These are phyloP conservation scores for Lupinus albus DNA, from an alignment of 306 rosid species.

Conservation along the genomic window DNA sequence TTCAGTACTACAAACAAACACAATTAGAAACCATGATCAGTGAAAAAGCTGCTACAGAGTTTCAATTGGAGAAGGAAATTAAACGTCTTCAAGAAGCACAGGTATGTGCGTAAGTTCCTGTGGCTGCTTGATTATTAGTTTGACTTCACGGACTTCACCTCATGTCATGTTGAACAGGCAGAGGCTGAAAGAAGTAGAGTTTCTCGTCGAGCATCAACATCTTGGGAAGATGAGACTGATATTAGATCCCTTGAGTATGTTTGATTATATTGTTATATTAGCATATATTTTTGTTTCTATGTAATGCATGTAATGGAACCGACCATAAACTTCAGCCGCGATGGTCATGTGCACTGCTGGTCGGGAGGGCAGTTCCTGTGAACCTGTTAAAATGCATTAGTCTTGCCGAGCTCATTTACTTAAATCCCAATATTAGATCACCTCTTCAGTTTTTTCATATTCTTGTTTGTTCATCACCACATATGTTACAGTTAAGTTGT, in stretches of 20 bases:
- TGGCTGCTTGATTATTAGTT: slow-evolving; percentile 33
- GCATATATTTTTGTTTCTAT: slow-evolving; percentile 31
- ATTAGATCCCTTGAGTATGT: slow-evolving; percentile 93
- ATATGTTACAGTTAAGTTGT: slow-evolving; percentile 11
- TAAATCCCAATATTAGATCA: slow-evolving; percentile 12
- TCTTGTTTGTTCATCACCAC: slow-evolving; percentile 32
- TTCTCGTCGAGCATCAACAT: slow-evolving; percentile 76
- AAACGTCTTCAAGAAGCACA: slow-evolving; percentile 84
- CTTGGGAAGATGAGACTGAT: slow-evolving; percentile 96
- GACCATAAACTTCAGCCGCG: slow-evolving; percentile 18
- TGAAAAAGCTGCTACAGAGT: slow-evolving; percentile 93
- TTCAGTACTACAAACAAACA: slow-evolving; percentile 98
- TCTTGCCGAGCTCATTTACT: slow-evolving; percentile 7
- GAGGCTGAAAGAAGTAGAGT: slow-evolving; percentile 89
- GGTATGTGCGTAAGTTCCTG: slow-evolving; percentile 53
- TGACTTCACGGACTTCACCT: slow-evolving; percentile 36
- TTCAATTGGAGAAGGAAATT: slow-evolving; percentile 94
- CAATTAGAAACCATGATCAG: slow-evolving; percentile 95
- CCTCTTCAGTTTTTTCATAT: slow-evolving; percentile 15
- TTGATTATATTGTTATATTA: slow-evolving; percentile 32
- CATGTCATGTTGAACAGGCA: slow-evolving; percentile 57
- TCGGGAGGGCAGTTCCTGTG: slow-evolving; percentile 7
- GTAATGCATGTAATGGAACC: slow-evolving; percentile 34
- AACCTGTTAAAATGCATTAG: slow-evolving; percentile 31
- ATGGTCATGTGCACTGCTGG: slow-evolving; percentile 28